These are phyloP conservation scores for Trametes sp. DNA, from an alignment of 1,284 basidiomycete species.

Conservation along the genomic window DNA sequence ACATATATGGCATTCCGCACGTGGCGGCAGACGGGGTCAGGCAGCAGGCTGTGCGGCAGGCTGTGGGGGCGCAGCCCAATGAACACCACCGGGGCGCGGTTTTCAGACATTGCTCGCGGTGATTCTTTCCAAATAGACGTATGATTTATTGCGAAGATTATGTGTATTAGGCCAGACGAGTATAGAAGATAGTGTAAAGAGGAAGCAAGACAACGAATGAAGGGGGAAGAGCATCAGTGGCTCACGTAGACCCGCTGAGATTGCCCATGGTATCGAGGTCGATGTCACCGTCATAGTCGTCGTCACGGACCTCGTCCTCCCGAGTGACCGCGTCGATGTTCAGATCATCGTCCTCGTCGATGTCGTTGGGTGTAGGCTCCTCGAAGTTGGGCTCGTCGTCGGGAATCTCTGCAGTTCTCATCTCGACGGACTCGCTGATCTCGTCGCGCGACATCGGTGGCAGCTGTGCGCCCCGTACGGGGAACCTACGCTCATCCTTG, in stretches of 20 bases:
- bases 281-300: neutral
- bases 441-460: constrained; percentile 1
- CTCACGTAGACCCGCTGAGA: neutral
- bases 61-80: too few species aligned
- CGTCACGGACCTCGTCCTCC: neutral
- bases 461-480: neutral
- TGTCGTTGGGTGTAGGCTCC: neutral
- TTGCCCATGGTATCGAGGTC: neutral
- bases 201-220: neutral
- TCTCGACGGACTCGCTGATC: neutral
- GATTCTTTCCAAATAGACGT: too few species aligned
- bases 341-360: neutral
- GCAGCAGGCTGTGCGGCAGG: too few species aligned
- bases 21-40: too few species aligned
- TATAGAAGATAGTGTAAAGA: too few species aligned
- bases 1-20: neutral
- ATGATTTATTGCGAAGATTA: too few species aligned
- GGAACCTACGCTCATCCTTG: neutral
- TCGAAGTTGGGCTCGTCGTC: neutral
- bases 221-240: neutral
- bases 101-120: too few species aligned
- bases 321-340: neutral
- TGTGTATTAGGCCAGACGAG: too few species aligned
- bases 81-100: too few species aligned
- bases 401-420: neutral